Evolutionary conservation across 805 yeast species (phyloP), one percentile per base, ranked within the genome.

Genomic region (Saturnispora saitoi): DNA sequence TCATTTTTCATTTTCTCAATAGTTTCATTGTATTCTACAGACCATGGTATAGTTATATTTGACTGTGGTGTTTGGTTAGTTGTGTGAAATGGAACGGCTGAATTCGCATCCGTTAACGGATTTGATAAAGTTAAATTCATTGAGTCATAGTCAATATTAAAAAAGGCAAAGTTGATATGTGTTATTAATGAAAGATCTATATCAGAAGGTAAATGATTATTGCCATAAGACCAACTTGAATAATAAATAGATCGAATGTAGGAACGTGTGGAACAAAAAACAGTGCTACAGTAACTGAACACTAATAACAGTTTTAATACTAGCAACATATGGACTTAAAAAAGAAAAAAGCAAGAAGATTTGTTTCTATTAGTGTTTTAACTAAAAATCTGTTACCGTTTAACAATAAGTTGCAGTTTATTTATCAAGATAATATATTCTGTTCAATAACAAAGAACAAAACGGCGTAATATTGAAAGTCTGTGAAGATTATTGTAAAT

Each of bases 141-240:
- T 0, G 81, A 65, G 0, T 59, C 58, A 0, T 70, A 56, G 54
- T 81, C 77, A 4, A 89, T 72, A 31, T 75, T 67, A 44, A 86
- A 70, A 63, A 91, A 91, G 0, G 96, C 85, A 63, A 85, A 93
- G 58, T 81, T 81, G 1, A 93, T 62, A 53, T 86, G 85, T 17
- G 95, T 78, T 0, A 85, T 60, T 10, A 62, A 56, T 0, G 71
- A 61, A 1, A 74, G 62, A 2, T 90, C 86, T 5, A 90, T 74
- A 48, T 84, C 80, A 19, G 65, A 64, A 2, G 85, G 93, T 47
- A 64, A 67, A 64, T 75, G 86, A 53, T 66, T 65, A 51, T 85
- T 71, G 58, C 87, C 86, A 15, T 82, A 78, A 0, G 84, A 72
- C 91, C 91, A 85, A 51, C 75, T 75, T 3, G 81, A 64, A 51